Conservation (phyloP, 805 yeast genomes). For the Torulaspora microellipsoides region DNA sequence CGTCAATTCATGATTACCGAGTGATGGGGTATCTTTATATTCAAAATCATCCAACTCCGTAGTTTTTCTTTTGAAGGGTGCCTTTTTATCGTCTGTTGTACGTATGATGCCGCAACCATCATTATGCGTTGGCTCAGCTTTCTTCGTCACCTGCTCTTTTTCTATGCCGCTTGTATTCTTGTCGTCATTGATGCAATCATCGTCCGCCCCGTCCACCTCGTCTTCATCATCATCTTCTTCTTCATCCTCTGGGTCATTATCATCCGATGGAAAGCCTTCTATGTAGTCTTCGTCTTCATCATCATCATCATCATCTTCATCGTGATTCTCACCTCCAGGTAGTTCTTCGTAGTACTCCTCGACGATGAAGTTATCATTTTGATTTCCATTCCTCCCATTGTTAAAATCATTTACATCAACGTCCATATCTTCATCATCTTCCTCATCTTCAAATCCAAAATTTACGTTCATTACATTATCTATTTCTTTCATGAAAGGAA, state of each 20-base stretch:
- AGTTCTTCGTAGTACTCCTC: conserved; percentile 21
- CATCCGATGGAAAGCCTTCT: conserved; percentile 2
- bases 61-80: conserved; percentile 27
- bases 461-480: conserved; percentile 31
- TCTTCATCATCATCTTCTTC: conserved; percentile 11
- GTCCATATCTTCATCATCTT: conserved; percentile 24
- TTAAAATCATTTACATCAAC: conserved; percentile 11
- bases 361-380: conserved; percentile 15
- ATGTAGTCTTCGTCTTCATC: conserved; percentile 8
- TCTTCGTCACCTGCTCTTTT: too few relatives aligned
- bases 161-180: not conserved
- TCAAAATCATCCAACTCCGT: conserved; percentile 30
- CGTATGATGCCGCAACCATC: too few relatives aligned
- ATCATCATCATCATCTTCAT: conserved; percentile 15
- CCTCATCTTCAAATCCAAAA: conserved; percentile 34
- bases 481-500: conserved; percentile 27
- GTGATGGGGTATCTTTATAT: conserved; percentile 15
- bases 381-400: conserved; percentile 1
- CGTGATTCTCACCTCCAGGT: conserved; percentile 13
- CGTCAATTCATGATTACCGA: conserved; percentile 7
- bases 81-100: not conserved
- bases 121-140: too few relatives aligned
- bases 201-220: conserved; percentile 6
- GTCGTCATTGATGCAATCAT: not conserved
- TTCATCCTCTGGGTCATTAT: conserved; percentile 14